Evolutionary conservation across 352 stramenopile species (phyloP).

Genomic region (Aphanomyces euteiches): DNA sequence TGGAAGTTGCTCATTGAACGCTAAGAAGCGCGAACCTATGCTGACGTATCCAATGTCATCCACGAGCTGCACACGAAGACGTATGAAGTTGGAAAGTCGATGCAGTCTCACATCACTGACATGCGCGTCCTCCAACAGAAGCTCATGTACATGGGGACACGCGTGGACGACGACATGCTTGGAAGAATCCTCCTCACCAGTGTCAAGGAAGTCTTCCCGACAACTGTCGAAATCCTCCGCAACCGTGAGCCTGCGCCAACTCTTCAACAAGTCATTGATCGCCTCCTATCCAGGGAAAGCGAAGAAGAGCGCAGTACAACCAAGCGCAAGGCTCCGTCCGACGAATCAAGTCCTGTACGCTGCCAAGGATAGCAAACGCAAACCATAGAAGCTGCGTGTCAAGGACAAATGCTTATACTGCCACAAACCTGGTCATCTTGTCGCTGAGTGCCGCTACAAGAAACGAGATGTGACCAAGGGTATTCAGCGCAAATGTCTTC

Average conservation of each 20-base stretch:
- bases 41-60: background rate
- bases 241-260: background rate
- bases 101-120: background rate
- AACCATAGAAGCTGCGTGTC: background rate
- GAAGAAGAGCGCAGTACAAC: background rate
- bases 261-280: conserved; percentile 4
- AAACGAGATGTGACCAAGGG: background rate
- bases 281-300: background rate
- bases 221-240: conserved; percentile 6
- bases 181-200: background rate
- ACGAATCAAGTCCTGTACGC: conserved; percentile 1
- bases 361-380: background rate
- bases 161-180: conserved; percentile 2
- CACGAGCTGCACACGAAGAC: background rate
- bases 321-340: background rate
- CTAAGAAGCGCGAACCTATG: background rate
- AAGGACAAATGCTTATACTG: conserved; percentile 5
- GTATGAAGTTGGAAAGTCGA: background rate
- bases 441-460: conserved; percentile 1
- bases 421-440: background rate
- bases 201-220: conserved; percentile 2
- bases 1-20: background rate
- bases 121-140: conserved; percentile 8
- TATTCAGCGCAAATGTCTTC: background rate
- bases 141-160: conserved; percentile 3